These are phyloP conservation scores for Hygrocybe punicea DNA, from an alignment of 768 basidiomycete genomes.

Conservation along the genomic window DNA sequence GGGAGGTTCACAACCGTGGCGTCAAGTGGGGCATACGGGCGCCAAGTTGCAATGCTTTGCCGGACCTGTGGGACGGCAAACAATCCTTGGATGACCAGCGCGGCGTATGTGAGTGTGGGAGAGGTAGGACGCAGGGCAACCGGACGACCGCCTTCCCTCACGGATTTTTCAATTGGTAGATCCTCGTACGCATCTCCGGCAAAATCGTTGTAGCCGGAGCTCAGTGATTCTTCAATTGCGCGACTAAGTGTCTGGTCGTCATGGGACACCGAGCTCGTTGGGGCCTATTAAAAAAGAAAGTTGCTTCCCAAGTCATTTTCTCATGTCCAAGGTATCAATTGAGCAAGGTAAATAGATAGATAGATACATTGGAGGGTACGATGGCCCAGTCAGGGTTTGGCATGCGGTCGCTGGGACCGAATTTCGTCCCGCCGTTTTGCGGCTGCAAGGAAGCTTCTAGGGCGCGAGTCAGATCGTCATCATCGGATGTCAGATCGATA, in stretches of 20 bases:
- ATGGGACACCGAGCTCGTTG: constrained; percentile 37
- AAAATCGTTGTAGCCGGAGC: constrained; percentile 38
- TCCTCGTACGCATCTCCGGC: constrained; percentile 48
- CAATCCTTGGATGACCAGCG: constrained; percentile 57
- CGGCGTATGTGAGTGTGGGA: constrained; percentile 53
- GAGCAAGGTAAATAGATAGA: background rate
- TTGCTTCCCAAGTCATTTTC: background rate
- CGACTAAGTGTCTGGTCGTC: constrained; percentile 65
- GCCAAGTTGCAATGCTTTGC: background rate
- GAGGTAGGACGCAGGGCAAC: constrained; percentile 61
- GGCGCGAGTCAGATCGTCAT: constrained; percentile 48
- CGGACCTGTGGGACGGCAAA: constrained; percentile 73
- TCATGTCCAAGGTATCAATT: background rate
- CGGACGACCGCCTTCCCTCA: constrained; percentile 61
- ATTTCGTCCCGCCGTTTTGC: constrained; percentile 38
- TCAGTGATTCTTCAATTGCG: constrained; percentile 69
- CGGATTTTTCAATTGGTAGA: constrained; percentile 48
- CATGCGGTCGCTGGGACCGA: constrained; percentile 59
- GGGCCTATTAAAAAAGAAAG: constrained; percentile 26
- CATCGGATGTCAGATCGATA: constrained; percentile 63
- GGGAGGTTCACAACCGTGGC: background rate
- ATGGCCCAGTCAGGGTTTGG: constrained; percentile 68
- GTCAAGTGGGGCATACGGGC: background rate
- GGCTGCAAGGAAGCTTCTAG: constrained; percentile 52
- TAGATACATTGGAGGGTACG: constrained; percentile 62